Evolutionary conservation across 192 early-diverging fungal genomes (phyloP).

Genomic region (Entomortierella lignicola): DNA sequence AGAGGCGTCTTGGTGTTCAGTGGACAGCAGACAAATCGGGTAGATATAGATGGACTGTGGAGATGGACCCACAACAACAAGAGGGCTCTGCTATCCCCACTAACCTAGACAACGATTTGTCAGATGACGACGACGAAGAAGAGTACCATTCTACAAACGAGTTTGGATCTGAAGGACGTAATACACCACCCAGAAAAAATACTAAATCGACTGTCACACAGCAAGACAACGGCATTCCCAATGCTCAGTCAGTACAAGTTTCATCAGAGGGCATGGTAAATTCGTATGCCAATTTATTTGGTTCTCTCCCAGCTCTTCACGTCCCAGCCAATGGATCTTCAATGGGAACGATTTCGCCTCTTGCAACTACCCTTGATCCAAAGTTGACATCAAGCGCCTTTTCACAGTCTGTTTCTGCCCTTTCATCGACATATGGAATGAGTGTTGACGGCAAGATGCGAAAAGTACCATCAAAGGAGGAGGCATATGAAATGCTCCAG

Average conservation of each 20-base stretch:
- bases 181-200: background rate
- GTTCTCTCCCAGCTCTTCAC: constrained; percentile 22
- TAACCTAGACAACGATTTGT: background rate
- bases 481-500: constrained; percentile 51
- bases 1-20: constrained; percentile 46
- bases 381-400: constrained; percentile 8
- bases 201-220: background rate
- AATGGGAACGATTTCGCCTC: constrained; percentile 37
- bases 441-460: constrained; percentile 53
- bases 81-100: background rate
- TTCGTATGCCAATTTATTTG: constrained; percentile 37
- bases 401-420: background rate
- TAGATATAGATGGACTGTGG: constrained; percentile 45
- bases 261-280: constrained; percentile 4
- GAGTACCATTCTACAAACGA: constrained; percentile 42
- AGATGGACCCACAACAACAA: constrained; percentile 28
- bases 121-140: constrained; percentile 20
- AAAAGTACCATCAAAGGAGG: constrained; percentile 47
- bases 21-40: constrained; percentile 47
- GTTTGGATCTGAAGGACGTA: constrained; percentile 6
- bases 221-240: constrained; percentile 1
- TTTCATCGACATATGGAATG: constrained; percentile 31
- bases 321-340: constrained; percentile 1
- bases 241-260: too few relatives aligned
- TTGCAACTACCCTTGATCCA: constrained; percentile 36